These are phyloP conservation scores for Trichosporon sp. DNA, from an alignment of 1,284 basidiomycete species.

Conservation along the genomic window DNA sequence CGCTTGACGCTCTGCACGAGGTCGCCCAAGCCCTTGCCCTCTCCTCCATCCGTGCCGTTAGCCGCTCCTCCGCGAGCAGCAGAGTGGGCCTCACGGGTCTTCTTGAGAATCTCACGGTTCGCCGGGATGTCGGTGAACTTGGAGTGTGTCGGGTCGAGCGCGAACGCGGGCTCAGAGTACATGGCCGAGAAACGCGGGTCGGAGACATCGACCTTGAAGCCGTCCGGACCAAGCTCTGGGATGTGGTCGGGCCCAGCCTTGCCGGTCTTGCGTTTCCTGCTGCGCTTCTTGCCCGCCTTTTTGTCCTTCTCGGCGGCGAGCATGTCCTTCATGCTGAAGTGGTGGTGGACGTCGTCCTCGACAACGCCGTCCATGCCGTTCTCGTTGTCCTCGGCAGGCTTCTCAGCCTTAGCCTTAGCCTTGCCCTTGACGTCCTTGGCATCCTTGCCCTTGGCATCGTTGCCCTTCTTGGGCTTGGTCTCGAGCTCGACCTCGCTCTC, in stretches of 20 bases:
- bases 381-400: constrained; percentile 41
- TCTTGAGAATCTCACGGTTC: constrained; percentile 74
- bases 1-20: constrained; percentile 85
- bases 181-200: constrained; percentile 87
- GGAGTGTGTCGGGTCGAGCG: constrained; percentile 94
- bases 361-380: constrained; percentile 42
- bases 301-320: constrained; percentile 76
- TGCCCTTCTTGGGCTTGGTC: constrained; percentile 15
- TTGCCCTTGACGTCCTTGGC: constrained; percentile 21
- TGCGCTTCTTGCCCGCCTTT: constrained; percentile 62
- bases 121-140: constrained; percentile 89
- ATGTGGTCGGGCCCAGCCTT: constrained; percentile 62
- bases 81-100: constrained; percentile 47
- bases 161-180: constrained; percentile 88
- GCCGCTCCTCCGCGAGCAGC: constrained; percentile 29
- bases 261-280: constrained; percentile 58
- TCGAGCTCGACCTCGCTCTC: constrained; percentile 24
- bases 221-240: constrained; percentile 55
- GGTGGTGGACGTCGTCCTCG: constrained; percentile 32
- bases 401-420: constrained; percentile 19
- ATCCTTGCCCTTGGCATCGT: no score
- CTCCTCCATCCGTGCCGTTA: constrained; percentile 19
- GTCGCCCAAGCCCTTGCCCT: constrained; percentile 59
- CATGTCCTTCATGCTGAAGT: constrained; percentile 91
- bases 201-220: constrained; percentile 78